Percentiles rank a stretch among this genome's conserved stretches.
Evolutionary conservation across 225 moss, liverwort and hornwort genomes (phyloP).

Genomic region (Marchantia paleacea): DNA sequence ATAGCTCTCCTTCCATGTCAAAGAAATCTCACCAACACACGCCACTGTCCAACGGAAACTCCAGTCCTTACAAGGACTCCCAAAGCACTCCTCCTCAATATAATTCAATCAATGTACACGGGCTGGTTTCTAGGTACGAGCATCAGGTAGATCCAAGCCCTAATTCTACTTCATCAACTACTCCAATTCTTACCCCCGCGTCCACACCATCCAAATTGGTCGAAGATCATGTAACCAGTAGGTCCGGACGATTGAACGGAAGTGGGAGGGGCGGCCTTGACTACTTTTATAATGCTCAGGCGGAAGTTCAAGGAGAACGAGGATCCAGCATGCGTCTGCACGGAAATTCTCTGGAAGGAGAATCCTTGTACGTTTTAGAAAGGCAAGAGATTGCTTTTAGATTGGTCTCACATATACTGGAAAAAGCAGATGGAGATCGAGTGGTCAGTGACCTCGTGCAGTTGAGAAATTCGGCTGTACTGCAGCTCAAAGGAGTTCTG

Average conservation of each 20-base stretch:
- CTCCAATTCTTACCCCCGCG: conserved; percentile 40
- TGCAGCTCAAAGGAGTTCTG: conserved; percentile 54
- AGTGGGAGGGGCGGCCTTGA: conserved; percentile 25
- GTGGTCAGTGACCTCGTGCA: conserved; percentile 42
- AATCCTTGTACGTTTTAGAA: conserved; percentile 54
- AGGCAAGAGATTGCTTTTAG: conserved; percentile 61
- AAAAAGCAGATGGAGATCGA: conserved; percentile 26
- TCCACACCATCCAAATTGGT: conserved; percentile 54
- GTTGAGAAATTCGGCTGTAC: conserved; percentile 50
- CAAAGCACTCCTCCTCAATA: conserved; percentile 29
- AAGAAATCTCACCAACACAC: conserved; percentile 28
- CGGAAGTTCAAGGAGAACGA: conserved; percentile 29
- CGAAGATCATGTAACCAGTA: conserved; percentile 19
- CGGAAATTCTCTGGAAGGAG: conserved; percentile 51
- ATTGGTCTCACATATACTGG: conserved; percentile 54
- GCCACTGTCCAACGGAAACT: conserved; percentile 27
- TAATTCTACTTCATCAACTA: conserved; percentile 35
- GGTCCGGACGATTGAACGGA: conserved; percentile 20
- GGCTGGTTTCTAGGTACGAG: conserved; percentile 33
- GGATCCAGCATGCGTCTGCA: conserved; percentile 35
- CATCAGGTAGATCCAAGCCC: conserved; percentile 30
- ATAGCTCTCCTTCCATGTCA: conserved; percentile 30
- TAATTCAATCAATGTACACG: conserved; percentile 32
- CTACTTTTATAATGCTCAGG: conserved; percentile 23
- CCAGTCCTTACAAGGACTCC: conserved; percentile 29